These are phyloP conservation scores for Pelargonium fulgidum DNA, from an alignment of 441 rosid genomes.

Conservation along the genomic window DNA sequence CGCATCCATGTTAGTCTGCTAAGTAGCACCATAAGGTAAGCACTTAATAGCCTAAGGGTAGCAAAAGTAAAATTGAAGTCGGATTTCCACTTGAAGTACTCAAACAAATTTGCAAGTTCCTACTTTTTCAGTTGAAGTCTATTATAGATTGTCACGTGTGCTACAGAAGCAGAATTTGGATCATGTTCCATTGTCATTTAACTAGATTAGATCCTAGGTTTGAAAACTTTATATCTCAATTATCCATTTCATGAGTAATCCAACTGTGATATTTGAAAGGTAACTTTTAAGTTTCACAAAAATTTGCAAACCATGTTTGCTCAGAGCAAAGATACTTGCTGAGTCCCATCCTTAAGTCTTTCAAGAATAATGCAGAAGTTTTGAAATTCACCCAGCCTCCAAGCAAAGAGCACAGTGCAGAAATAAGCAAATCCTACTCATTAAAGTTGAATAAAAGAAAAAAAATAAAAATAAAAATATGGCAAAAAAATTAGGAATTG, in stretches of 20 bases:
- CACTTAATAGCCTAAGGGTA: not conserved
- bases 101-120: not conserved
- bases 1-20: not conserved
- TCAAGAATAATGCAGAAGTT: not conserved
- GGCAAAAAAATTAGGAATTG: not conserved
- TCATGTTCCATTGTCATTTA: constrained; percentile 3
- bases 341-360: too few relatives aligned
- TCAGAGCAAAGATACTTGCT: too few relatives aligned
- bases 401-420: constrained; percentile 4
- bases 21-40: not conserved
- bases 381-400: not conserved
- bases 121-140: too few relatives aligned
- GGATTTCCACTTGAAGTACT: not conserved
- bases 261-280: constrained; percentile 1
- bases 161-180: not conserved
- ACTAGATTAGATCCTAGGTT: not conserved
- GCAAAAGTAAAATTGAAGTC: not conserved
- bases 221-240: not conserved
- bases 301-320: too few relatives aligned
- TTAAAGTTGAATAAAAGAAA: not conserved
- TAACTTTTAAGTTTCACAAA: not conserved
- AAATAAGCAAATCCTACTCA: constrained; percentile 6
- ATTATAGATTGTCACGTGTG: not conserved
- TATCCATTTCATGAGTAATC: not conserved
- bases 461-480: not conserved